These are phyloP conservation scores for Xylona heveae DNA, from an alignment of 495 filamentous ascomycete genomes.

Conservation along the genomic window DNA sequence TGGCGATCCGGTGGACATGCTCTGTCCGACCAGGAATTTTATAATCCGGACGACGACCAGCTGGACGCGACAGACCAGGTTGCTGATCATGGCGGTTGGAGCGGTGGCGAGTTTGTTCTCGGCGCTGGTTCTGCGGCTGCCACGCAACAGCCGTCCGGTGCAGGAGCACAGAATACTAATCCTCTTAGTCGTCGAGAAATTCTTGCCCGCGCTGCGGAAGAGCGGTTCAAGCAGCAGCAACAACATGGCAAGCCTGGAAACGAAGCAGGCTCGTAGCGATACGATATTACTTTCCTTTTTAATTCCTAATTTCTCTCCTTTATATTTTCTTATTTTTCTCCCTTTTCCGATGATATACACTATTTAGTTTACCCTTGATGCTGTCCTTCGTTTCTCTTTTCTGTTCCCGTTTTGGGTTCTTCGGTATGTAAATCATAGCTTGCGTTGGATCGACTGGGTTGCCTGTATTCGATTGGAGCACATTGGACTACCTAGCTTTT, in stretches of 20 bases:
- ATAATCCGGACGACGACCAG: slow-evolving; percentile 33
- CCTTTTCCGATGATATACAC: too few species aligned
- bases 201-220: slow-evolving; percentile 2
- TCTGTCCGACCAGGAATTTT: slow-evolving; percentile 47
- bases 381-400: too few species aligned
- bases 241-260: slow-evolving; percentile 24
- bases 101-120: slow-evolving; percentile 68
- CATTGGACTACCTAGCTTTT: too few species aligned
- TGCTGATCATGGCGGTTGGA: slow-evolving; percentile 68
- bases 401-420: too few species aligned
- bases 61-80: slow-evolving; percentile 33
- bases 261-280: slow-evolving; percentile 26
- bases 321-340: too few species aligned
- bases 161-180: neutral
- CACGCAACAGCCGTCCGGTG: neutral
- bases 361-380: too few species aligned
- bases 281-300: slow-evolving; percentile 36
- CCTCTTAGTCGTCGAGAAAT: slow-evolving; percentile 2
- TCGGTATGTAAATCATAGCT: too few species aligned
- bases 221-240: slow-evolving; percentile 2
- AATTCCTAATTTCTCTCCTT: too few species aligned
- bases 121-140: slow-evolving; percentile 24
- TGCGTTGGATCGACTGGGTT: too few species aligned
- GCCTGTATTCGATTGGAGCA: too few species aligned
- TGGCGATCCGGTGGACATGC: slow-evolving; percentile 45